Percentiles rank a stretch among this genome's conserved stretches.
phyloP scores from a whole-genome alignment of 2,329 filamentous ascomycete genomes.

The Pseudomassariella vexata region DNA sequence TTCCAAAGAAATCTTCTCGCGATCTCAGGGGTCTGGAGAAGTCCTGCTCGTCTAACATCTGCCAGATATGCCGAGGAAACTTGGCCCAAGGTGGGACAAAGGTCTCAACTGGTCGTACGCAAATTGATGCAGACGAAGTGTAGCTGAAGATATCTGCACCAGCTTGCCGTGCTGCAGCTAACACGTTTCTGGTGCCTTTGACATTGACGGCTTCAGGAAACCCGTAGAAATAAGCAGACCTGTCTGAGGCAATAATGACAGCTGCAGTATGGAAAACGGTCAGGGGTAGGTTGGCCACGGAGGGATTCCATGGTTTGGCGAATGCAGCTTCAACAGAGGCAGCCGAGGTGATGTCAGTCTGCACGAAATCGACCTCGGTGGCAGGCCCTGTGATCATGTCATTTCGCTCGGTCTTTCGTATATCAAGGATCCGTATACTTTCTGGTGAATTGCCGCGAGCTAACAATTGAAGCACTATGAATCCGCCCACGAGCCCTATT shows the following conservation, averaged over 20 bases:
- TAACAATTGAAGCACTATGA: constrained; percentile 42
- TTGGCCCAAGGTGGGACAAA: constrained; percentile 33
- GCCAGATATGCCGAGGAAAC: constrained; percentile 30
- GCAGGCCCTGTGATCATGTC: constrained; percentile 31
- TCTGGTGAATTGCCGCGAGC: constrained; percentile 38
- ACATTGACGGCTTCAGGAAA: constrained; percentile 38
- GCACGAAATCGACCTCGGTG: constrained; percentile 29
- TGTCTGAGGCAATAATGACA: constrained; percentile 37
- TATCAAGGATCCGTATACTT: constrained; percentile 42
- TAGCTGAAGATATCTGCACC: constrained; percentile 38
- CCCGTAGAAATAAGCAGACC: constrained; percentile 31
- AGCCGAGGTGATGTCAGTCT: constrained; percentile 37
- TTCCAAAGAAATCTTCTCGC: constrained; percentile 34
- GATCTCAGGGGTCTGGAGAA: constrained; percentile 28
- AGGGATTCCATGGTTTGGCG: constrained; percentile 32
- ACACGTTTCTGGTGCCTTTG: constrained; percentile 37
- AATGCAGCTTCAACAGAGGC: constrained; percentile 33
- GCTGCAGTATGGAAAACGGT: constrained; percentile 47
- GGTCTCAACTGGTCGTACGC: constrained; percentile 27
- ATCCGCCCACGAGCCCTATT: constrained; percentile 33
- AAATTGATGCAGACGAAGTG: constrained; percentile 40
- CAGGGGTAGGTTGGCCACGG: constrained; percentile 33
- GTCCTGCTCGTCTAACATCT: constrained; percentile 35
- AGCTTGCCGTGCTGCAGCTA: constrained; percentile 32
- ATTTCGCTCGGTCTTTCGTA: constrained; percentile 30